Percentiles rank a stretch among this genome's conserved stretches.
These are phyloP conservation scores for Boletus bicolor DNA, from an alignment of 768 basidiomycete genomes.

Conservation along the genomic window DNA sequence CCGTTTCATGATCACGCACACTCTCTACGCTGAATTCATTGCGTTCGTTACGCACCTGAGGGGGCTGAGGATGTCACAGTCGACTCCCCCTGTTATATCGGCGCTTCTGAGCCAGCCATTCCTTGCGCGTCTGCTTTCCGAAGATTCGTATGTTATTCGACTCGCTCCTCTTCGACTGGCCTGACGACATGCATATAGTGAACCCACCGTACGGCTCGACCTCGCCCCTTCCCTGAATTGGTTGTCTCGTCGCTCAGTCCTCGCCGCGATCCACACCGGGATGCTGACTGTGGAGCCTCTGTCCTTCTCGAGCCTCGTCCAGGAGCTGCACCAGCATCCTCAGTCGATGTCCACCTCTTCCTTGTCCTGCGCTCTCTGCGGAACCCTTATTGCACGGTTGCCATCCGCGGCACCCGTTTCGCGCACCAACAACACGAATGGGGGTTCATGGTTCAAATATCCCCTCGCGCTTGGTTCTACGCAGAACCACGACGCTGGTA, in stretches of 20 bases:
- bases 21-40: slow-evolving; percentile 78
- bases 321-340: slow-evolving; percentile 46
- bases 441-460: slow-evolving; percentile 60
- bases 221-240: slow-evolving; percentile 92
- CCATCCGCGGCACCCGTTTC: slow-evolving; percentile 28
- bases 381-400: slow-evolving; percentile 48
- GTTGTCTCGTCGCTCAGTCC: slow-evolving; percentile 84
- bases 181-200: slow-evolving; percentile 39
- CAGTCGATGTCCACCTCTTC: slow-evolving; percentile 42
- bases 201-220: slow-evolving; percentile 90
- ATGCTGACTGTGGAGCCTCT: slow-evolving; percentile 89
- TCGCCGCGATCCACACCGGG: slow-evolving; percentile 80
- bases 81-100: slow-evolving; percentile 62
- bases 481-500: slow-evolving; percentile 14
- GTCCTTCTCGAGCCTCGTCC: slow-evolving; percentile 54
- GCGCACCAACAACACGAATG: slow-evolving; percentile 42
- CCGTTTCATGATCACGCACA: slow-evolving; percentile 62
- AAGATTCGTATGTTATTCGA: slow-evolving; percentile 75
- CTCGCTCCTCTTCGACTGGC: background rate
- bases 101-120: slow-evolving; percentile 79
- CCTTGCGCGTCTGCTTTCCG: slow-evolving; percentile 65
- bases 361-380: slow-evolving; percentile 80
- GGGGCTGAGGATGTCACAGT: slow-evolving; percentile 55
- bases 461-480: slow-evolving; percentile 36
- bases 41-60: slow-evolving; percentile 77